A percentile compares a stretch with the other conserved stretches of the same genome.
phyloP scores from a whole-genome alignment of 1,139 yeast genomes.

The Saccharomyces uvarum region DNA sequence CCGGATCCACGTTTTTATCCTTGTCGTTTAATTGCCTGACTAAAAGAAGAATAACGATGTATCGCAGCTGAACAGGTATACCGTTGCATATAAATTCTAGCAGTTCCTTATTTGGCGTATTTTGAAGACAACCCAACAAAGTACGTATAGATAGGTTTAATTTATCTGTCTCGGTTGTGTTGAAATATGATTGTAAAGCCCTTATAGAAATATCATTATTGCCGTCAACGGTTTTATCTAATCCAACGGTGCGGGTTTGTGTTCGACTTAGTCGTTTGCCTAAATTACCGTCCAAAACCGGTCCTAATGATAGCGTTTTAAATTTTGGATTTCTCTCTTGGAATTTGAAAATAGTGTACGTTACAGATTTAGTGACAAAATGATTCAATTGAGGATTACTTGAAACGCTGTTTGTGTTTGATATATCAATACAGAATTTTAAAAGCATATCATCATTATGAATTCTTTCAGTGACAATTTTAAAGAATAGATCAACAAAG shows the following conservation, averaged over 20 bases:
- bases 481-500: slow-evolving; percentile 33
- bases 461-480: slow-evolving; percentile 19
- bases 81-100: slow-evolving; percentile 64
- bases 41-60: slow-evolving; percentile 48
- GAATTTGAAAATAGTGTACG: slow-evolving; percentile 20
- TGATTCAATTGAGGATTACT: slow-evolving; percentile 26
- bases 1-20: slow-evolving; percentile 10
- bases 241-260: slow-evolving; percentile 23
- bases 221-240: slow-evolving; percentile 18
- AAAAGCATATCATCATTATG: slow-evolving; percentile 27
- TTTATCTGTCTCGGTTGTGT: slow-evolving; percentile 45
- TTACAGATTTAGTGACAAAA: slow-evolving; percentile 23
- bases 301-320: slow-evolving; percentile 11
- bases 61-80: slow-evolving; percentile 84
- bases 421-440: slow-evolving; percentile 29
- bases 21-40: slow-evolving; percentile 30
- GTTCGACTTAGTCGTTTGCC: slow-evolving; percentile 27
- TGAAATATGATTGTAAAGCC: slow-evolving; percentile 44
- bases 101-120: slow-evolving; percentile 35
- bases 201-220: slow-evolving; percentile 34
- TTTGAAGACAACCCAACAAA: slow-evolving; percentile 36
- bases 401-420: slow-evolving; percentile 25
- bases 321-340: slow-evolving; percentile 24
- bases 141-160: slow-evolving; percentile 42
- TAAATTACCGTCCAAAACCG: slow-evolving; percentile 5